Evolutionary conservation across 129 eudicot species (phyloP), one percentile per base, ranked within the genome.

Genomic region (Cynara cardunculus): DNA sequence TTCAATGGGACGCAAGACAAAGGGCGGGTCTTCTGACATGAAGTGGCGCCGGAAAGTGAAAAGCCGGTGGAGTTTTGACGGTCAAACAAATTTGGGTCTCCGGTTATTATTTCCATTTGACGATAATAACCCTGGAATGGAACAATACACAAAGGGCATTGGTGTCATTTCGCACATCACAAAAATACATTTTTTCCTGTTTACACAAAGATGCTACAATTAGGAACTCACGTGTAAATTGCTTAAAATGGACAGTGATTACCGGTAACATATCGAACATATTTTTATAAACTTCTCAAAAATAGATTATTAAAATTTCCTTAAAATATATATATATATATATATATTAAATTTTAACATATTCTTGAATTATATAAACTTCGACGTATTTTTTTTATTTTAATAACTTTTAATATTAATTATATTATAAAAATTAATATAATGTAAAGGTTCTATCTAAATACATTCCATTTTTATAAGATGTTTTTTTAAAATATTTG

Each of bases 161-260:
- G 64, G 65, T 75, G 85, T 82, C 76, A 82, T 82, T 82, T 76
- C 44, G 69, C 72, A 31, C 25, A 76, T 53, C 49, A 68, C 28
- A 56, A 25, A 70, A 76, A 35, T 26, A 41, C 21, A 16, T 53
- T 16, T 30, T 46, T 69, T 59, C 46, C 46, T 49, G 59, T 75
- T 70, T 82, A 7, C 26, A 69, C 19, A 81, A 18, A 77, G 64
- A 56, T 44, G 72, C 81, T 74, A 74, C 69, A 71, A 82, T 12
- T 56, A 73, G 64, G 77, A 76, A 49, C 4, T 82, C 77, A 82
- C 85, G 81, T 82, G 85, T 69, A 53, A 49, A 53, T 75, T 76
- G 81, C 85, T 69, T 68, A 76, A 76, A 69, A 82, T 82, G 66
- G 85, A 76, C 76, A 13, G 64, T 68, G 72, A 82, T 82, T 82